Percentiles rank a stretch among this genome's conserved stretches.
phyloP scores from a whole-genome alignment of 73 alveolate genomes.

The Effrenium voratum region DNA sequence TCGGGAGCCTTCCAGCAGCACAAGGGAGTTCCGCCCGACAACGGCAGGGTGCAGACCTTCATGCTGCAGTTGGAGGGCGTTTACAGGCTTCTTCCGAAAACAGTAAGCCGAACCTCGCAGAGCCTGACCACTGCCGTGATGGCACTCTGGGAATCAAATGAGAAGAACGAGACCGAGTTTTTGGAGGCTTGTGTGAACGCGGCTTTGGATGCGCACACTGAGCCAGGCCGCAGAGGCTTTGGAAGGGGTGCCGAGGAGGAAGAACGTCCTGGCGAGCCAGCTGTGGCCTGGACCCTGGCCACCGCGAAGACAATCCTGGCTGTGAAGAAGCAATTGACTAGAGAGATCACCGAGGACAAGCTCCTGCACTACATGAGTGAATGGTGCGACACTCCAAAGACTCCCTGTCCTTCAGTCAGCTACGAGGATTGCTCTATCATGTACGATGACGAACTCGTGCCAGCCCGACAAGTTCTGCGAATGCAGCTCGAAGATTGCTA shows the following conservation, averaged over 20 bases:
- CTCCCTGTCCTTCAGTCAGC: too few species aligned
- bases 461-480: too few species aligned
- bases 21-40: conserved; percentile 49
- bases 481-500: too few species aligned
- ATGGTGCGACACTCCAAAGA: too few species aligned
- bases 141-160: background rate
- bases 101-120: background rate
- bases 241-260: background rate
- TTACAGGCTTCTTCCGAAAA: background rate
- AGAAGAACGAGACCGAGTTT: too few species aligned
- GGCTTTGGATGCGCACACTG: too few species aligned
- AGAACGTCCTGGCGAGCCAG: background rate
- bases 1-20: conserved; percentile 30
- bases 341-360: too few species aligned
- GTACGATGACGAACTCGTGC: too few species aligned
- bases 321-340: background rate
- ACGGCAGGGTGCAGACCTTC: background rate
- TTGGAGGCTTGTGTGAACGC: too few species aligned
- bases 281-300: background rate
- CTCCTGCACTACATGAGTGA: too few species aligned
- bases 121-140: background rate
- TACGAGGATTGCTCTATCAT: too few species aligned
- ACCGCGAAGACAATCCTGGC: background rate
- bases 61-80: conserved; percentile 47
- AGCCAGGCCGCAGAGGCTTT: background rate